Base-by-base conservation (phyloP, 75 land plant genomes). In the Pseudotsuga menziesii region DNA sequence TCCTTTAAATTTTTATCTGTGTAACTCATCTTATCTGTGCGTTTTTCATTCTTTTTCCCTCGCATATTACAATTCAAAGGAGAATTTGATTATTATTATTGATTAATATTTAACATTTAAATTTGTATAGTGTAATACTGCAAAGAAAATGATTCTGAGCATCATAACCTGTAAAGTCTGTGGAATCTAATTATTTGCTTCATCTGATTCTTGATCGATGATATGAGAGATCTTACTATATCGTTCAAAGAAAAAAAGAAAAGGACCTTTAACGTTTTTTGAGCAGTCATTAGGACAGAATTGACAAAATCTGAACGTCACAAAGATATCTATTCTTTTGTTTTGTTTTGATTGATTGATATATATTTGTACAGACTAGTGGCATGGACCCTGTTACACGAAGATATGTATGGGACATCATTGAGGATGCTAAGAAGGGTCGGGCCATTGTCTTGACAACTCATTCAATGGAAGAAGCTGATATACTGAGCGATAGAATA, bases 401-500 rank as follows among this genome's bases (percentile, higher is more conserved):
- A n/a, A 82, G 83, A 76, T 66, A 78, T 74, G 83, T 82, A 9
- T 82, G 83, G 83, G 75, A 72, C 72, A 72, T 82, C 25, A 82
- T 82, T 57, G 76, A 82, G 66, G 60, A n/a, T 26, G 73, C 80
- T n/a, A 82, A 82, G 60, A 59, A 29, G 16, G 81, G 76, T 2
- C 62, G 77, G n/a, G 81, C 81, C 13, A 74, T 82, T 20, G 61
- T 82, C 12, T 74, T 82, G 55, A 82, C 83, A 64, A 82, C 80
- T 12, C 83, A 82, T 62, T 82, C 83, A n/a, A 82, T 82, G 83
- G 83, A 82, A 70, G 83, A 82, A 54, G 83, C 83, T 29, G 83
- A 82, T 56, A 78, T 77, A 5, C 39, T 82, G 41, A 81, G 83
- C 35, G 83, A 82, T 61, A 26, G 80, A 57, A 78, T 82, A 52